Conservation (phyloP, 805 yeast genomes). For the Saturnispora serradocipensis region DNA sequence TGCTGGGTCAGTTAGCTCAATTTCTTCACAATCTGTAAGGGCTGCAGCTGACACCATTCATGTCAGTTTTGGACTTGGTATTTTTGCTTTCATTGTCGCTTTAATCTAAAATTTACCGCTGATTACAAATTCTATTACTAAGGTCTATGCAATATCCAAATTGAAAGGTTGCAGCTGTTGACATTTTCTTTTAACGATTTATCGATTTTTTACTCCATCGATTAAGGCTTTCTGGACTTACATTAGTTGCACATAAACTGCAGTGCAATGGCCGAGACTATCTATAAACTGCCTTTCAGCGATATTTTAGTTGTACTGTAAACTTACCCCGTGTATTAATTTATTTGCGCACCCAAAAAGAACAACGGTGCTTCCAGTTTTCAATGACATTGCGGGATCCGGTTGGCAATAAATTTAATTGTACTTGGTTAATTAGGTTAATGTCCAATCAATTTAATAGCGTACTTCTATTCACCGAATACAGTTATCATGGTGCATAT, state of each 20-base stretch:
- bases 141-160: not conserved
- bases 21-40: not conserved
- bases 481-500: no score
- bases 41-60: constrained; percentile 25
- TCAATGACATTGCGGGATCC: no score
- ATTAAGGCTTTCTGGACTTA: not conserved
- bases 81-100: constrained; percentile 22
- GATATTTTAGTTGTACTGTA: no score
- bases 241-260: not conserved
- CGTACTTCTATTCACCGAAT: no score
- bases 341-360: no score
- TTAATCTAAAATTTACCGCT: not conserved
- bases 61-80: constrained; percentile 53
- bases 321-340: no score
- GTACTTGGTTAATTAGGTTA: no score
- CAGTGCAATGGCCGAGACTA: no score
- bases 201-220: not conserved
- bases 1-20: constrained; percentile 4
- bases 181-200: not conserved
- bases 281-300: no score
- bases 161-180: not conserved
- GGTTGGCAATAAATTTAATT: no score
- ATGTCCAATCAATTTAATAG: no score
- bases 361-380: no score
- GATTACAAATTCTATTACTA: not conserved